Conservation (phyloP, 768 basidiomycete genomes). For the Daedalea quercina region DNA sequence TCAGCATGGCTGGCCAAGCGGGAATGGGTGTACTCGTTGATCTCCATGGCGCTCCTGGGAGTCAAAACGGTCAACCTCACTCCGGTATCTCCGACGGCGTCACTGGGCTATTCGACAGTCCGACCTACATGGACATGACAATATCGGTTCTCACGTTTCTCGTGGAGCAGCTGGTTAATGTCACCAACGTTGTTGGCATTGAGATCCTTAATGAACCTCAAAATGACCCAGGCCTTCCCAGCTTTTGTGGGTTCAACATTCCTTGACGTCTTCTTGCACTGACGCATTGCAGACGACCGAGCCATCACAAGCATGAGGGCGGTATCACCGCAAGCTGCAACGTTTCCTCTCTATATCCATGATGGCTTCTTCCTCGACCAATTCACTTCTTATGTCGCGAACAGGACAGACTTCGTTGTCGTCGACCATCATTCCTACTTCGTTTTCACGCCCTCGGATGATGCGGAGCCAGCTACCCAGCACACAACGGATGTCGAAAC, state of each 20-base stretch:
- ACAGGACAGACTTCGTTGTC: conserved; percentile 54
- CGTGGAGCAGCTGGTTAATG: conserved; percentile 22
- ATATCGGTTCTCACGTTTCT: conserved; percentile 34
- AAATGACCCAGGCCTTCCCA: conserved; percentile 38
- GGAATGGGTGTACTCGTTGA: conserved; percentile 48
- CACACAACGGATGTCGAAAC: conserved; percentile 34
- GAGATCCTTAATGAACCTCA: conserved; percentile 47
- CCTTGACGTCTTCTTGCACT: background rate
- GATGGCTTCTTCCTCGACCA: conserved; percentile 57
- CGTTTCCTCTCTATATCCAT: conserved; percentile 60
- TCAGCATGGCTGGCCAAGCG: conserved; percentile 32
- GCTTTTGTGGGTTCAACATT: conserved; percentile 30
- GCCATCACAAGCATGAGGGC: conserved; percentile 44
- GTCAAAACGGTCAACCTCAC: conserved; percentile 37
- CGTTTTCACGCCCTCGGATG: conserved; percentile 54
- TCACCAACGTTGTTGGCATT: conserved; percentile 38
- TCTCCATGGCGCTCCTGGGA: conserved; percentile 47
- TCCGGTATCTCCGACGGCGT: conserved; percentile 38
- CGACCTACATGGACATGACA: conserved; percentile 31
- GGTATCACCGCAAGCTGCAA: conserved; percentile 26
- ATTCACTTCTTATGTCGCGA: conserved; percentile 43
- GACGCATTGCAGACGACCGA: conserved; percentile 33
- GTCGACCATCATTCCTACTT: conserved; percentile 74
- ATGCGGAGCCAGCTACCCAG: conserved; percentile 33
- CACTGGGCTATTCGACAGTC: conserved; percentile 30